phyloP scores from a whole-genome alignment of 176 grass and related monocot genomes.

The Aegilops longissima region DNA sequence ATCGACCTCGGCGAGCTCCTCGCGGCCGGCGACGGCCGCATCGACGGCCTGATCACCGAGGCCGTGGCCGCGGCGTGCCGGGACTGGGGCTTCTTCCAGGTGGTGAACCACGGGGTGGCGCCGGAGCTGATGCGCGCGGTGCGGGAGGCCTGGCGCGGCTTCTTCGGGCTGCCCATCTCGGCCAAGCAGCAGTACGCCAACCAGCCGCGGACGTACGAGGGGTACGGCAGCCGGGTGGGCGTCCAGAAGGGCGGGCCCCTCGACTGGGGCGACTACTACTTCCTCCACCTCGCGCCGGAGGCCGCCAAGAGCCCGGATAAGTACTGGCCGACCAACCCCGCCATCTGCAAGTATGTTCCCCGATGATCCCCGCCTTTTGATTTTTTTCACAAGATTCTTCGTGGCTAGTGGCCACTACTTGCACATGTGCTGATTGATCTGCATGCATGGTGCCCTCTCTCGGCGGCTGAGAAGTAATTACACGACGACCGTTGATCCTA shows the following conservation, averaged over 20 bases:
- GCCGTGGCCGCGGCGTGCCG: constrained; percentile 61
- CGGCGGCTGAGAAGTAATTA: background rate
- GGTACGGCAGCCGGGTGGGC: constrained; percentile 85
- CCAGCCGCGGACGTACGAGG: constrained; percentile 78
- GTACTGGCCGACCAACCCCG: constrained; percentile 57
- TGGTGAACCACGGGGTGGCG: constrained; percentile 76
- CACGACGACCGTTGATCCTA: background rate
- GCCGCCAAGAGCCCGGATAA: constrained; percentile 40
- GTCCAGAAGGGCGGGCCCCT: constrained; percentile 79
- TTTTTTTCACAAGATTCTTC: background rate
- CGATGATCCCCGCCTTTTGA: background rate
- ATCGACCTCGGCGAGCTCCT: constrained; percentile 58
- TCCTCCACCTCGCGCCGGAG: constrained; percentile 64
- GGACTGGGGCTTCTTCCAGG: constrained; percentile 88
- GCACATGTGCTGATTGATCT: background rate
- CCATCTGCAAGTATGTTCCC: constrained; percentile 55
- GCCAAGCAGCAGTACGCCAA: constrained; percentile 72
- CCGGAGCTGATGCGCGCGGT: constrained; percentile 52
- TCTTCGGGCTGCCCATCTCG: constrained; percentile 60
- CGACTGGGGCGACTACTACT: constrained; percentile 97
- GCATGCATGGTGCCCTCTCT: background rate
- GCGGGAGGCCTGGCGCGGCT: constrained; percentile 62
- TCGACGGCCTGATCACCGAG: constrained; percentile 19
- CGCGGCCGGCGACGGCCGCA: background rate
- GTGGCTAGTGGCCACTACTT: background rate